Percentiles rank a stretch among this genome's conserved stretches.
phyloP scores from a whole-genome alignment of 345 rosid species.

The Salix arbutifolia region DNA sequence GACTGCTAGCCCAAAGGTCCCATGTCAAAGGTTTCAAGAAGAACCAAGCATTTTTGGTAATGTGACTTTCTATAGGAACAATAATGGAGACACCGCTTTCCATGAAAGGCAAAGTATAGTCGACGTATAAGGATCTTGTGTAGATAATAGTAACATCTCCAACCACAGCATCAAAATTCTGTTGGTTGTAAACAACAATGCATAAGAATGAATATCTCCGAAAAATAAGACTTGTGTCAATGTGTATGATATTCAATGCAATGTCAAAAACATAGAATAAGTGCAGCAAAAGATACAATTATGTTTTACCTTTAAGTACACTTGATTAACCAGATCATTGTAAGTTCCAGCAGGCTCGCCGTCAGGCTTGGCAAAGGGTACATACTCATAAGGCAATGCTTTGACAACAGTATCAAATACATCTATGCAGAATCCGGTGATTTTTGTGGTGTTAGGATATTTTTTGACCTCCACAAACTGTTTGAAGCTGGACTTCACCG shows the following conservation, averaged over 20 bases:
- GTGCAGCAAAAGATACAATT: neutral
- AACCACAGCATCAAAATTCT: slow-evolving; percentile 52
- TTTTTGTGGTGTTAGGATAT: neutral
- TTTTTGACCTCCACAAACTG: slow-evolving; percentile 26
- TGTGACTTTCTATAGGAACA: slow-evolving; percentile 41
- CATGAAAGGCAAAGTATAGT: slow-evolving; percentile 64
- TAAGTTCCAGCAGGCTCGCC: slow-evolving; percentile 24
- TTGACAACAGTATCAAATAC: slow-evolving; percentile 66
- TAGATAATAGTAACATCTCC: slow-evolving; percentile 58
- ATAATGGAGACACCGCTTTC: slow-evolving; percentile 69
- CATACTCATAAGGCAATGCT: slow-evolving; percentile 54
- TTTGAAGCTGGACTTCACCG: slow-evolving; percentile 23
- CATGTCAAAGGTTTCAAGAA: slow-evolving; percentile 61
- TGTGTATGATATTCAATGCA: too few species aligned
- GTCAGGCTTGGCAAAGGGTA: slow-evolving; percentile 38
- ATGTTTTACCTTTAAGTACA: slow-evolving; percentile 34
- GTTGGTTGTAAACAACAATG: neutral
- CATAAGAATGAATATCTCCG: slow-evolving; percentile 5
- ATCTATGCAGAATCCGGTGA: slow-evolving; percentile 76
- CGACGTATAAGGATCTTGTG: slow-evolving; percentile 43
- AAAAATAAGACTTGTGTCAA: slow-evolving; percentile 11
- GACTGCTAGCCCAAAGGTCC: slow-evolving; percentile 56
- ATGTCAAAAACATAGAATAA: too few species aligned
- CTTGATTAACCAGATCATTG: slow-evolving; percentile 43
- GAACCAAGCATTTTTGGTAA: slow-evolving; percentile 48